Percentiles rank a stretch among this genome's conserved stretches.
Evolutionary conservation across 352 stramenopile genomes (phyloP).

Genomic region (Phytophthora kernoviae): DNA sequence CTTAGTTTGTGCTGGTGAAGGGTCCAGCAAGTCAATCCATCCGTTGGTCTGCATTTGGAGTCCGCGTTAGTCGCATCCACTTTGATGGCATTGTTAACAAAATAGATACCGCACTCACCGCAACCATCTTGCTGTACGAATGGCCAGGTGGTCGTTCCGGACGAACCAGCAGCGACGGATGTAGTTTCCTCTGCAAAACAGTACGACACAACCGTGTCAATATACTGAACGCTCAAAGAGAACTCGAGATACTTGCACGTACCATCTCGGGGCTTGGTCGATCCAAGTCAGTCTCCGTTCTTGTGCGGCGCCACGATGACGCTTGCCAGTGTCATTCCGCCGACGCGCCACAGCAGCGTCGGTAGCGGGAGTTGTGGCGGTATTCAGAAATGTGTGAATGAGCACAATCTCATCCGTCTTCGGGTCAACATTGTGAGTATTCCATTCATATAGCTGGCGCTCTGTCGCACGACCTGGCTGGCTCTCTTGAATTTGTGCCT

Average conservation of each 20-base stretch:
- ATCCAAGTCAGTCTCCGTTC: slow-evolving; percentile 67
- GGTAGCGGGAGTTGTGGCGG: slow-evolving; percentile 23
- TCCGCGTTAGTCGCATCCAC: background rate
- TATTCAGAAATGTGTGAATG: slow-evolving; percentile 82
- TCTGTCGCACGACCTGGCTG: slow-evolving; percentile 49
- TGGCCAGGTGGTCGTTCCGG: slow-evolving; percentile 75
- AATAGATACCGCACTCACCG: slow-evolving; percentile 38
- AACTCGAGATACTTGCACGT: background rate
- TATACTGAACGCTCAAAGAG: background rate
- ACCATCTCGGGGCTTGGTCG: slow-evolving; percentile 73
- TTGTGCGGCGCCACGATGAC: slow-evolving; percentile 2
- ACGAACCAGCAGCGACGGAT: slow-evolving; percentile 55
- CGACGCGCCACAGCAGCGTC: slow-evolving; percentile 12
- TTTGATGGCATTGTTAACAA: background rate
- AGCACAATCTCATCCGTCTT: slow-evolving; percentile 76
- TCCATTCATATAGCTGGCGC: slow-evolving; percentile 80
- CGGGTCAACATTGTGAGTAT: slow-evolving; percentile 39
- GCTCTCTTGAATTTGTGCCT: slow-evolving; percentile 64
- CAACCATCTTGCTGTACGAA: slow-evolving; percentile 77
- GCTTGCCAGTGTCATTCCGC: slow-evolving; percentile 27
- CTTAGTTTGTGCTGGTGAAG: slow-evolving; percentile 26
- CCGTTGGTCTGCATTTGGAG: slow-evolving; percentile 51
- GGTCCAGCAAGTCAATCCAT: slow-evolving; percentile 67
- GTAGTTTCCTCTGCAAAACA: slow-evolving; percentile 51
- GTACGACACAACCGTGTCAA: slow-evolving; percentile 4